Conservation (phyloP, 768 basidiomycete genomes). For the Scleroderma citrinum region DNA sequence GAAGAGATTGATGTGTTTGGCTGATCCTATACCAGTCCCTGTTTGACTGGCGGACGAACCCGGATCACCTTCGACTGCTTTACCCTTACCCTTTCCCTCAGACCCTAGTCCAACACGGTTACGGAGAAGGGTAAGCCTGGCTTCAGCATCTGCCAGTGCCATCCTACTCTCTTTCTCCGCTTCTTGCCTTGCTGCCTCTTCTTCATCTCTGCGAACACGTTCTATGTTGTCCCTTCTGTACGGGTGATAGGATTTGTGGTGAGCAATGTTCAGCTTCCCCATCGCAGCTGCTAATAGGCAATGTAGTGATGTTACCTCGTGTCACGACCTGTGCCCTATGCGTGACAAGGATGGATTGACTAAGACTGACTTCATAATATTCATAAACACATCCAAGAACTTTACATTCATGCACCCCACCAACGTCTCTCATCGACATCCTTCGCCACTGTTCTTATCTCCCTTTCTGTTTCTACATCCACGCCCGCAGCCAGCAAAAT, state of each 20-base stretch:
- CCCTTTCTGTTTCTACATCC: too few relatives aligned
- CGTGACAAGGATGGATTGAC: too few relatives aligned
- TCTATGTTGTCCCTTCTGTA: slow-evolving; percentile 84
- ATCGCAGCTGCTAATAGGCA: too few relatives aligned
- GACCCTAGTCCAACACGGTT: slow-evolving; percentile 46
- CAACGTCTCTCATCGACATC: too few relatives aligned
- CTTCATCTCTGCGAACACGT: slow-evolving; percentile 74
- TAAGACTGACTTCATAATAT: too few relatives aligned
- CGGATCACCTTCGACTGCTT: slow-evolving; percentile 26
- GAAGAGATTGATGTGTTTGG: slow-evolving; percentile 79
- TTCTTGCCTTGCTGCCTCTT: slow-evolving; percentile 63
- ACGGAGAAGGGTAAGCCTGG: slow-evolving; percentile 60
- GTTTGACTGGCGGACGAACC: slow-evolving; percentile 1
- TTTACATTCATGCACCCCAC: too few relatives aligned
- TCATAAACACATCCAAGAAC: too few relatives aligned
- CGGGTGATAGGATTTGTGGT: slow-evolving; percentile 88
- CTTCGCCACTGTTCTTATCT: too few relatives aligned
- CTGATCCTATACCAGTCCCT: slow-evolving; percentile 22
- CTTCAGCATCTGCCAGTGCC: slow-evolving; percentile 77
- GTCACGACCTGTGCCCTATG: too few relatives aligned
- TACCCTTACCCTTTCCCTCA: slow-evolving; percentile 31
- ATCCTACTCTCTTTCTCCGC: slow-evolving; percentile 66
- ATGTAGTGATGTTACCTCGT: too few relatives aligned
- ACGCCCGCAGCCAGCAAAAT: too few relatives aligned
- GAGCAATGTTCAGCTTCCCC: slow-evolving; percentile 86